phyloP scores from a whole-genome alignment of 495 filamentous ascomycete species.

The Penicillium coprophilum region DNA sequence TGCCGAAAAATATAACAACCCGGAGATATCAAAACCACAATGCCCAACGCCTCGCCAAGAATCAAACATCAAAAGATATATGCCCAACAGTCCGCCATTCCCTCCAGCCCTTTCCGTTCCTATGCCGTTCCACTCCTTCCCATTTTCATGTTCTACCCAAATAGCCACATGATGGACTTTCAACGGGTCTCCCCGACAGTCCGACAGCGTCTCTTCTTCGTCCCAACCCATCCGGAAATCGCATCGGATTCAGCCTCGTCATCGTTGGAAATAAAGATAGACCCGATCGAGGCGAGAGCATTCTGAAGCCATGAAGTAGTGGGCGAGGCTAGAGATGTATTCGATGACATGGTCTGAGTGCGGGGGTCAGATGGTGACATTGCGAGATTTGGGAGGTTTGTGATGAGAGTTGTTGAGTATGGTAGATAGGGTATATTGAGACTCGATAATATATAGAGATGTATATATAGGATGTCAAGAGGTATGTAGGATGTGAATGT shows the following conservation, averaged over 20 bases:
- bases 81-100: neutral
- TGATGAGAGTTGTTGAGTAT: neutral
- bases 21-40: neutral
- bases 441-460: neutral
- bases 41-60: neutral
- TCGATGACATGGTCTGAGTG: neutral
- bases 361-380: neutral
- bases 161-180: neutral
- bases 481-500: neutral
- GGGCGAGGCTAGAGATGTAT: neutral
- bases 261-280: conserved; percentile 10
- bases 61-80: neutral
- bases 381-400: neutral
- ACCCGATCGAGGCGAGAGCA: conserved; percentile 14
- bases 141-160: neutral
- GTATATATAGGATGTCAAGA: neutral
- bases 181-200: conserved; percentile 27
- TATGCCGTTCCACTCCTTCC: neutral
- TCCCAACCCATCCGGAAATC: conserved; percentile 27
- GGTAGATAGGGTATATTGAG: neutral
- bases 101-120: neutral
- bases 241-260: conserved; percentile 24
- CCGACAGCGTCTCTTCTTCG: conserved; percentile 22
- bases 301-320: conserved; percentile 16
- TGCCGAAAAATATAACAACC: neutral